Conservation (phyloP, 306 rosid species). For the Dryas alaskensis region DNA sequence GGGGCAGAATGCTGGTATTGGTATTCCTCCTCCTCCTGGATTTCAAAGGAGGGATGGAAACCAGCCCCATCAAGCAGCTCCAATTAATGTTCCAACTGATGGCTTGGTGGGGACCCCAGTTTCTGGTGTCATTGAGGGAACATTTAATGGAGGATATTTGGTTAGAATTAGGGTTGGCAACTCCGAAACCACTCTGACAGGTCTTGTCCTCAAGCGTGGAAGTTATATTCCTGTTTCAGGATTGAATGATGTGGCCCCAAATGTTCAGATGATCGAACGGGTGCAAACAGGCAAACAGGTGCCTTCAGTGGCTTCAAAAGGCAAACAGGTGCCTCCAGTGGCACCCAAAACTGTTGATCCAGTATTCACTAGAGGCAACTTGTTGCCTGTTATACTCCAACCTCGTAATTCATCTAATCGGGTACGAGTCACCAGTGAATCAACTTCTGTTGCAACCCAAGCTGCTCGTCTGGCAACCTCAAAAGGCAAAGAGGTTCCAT, state of each 20-base stretch:
- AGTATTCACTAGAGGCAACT: conserved; percentile 42
- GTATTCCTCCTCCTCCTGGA: conserved; percentile 45
- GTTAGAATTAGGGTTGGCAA: conserved; percentile 75
- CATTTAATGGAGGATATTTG: conserved; percentile 90
- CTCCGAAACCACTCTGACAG: conserved; percentile 69
- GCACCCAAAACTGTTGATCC: conserved; percentile 39
- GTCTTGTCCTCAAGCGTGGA: conserved; percentile 85
- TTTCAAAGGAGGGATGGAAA: conserved; percentile 47
- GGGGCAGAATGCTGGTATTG: conserved; percentile 29
- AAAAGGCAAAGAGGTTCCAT: conserved; percentile 30
- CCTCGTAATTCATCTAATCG: conserved; percentile 46
- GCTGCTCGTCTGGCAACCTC: conserved; percentile 31
- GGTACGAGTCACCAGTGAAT: conserved; percentile 37
- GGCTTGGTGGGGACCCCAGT: conserved; percentile 64
- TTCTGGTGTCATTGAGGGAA: conserved; percentile 82
- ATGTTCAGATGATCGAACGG: conserved; percentile 70
- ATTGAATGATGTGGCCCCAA: conserved; percentile 85
- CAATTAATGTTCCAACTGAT: conserved; percentile 37
- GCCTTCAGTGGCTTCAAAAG: conserved; percentile 31
- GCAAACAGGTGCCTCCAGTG: conserved; percentile 40
- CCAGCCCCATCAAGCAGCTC: conserved; percentile 47
- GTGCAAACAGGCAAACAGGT: conserved; percentile 36
- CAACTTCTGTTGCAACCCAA: conserved; percentile 36
- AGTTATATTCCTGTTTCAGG: conserved; percentile 63
- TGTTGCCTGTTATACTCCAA: conserved; percentile 56